A percentile compares a stretch with the other conserved stretches of the same genome.
Evolutionary conservation across 805 yeast genomes (phyloP).

Genomic region (Suhomyces tanzawaensis): DNA sequence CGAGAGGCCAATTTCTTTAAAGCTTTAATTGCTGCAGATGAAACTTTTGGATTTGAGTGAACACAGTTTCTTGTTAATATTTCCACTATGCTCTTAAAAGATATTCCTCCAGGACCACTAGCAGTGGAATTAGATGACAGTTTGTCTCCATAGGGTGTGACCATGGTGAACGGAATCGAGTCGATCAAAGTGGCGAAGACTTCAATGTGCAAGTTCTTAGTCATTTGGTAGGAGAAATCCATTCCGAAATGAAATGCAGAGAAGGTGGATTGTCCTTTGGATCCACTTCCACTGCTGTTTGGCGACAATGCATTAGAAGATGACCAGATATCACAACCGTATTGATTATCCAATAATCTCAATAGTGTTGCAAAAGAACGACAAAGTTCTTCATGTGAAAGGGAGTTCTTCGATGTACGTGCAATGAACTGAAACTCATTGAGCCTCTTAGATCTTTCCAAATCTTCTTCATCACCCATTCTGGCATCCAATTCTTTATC

Average conservation of each 20-base stretch:
- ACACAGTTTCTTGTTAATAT: constrained; percentile 72
- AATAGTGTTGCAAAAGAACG: constrained; percentile 53
- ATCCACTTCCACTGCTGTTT: constrained; percentile 15
- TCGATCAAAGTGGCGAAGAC: constrained; percentile 70
- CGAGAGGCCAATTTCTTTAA: constrained; percentile 64
- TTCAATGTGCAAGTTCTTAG: constrained; percentile 47
- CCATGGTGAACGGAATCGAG: constrained; percentile 64
- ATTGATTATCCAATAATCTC: constrained; percentile 55
- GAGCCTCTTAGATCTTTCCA: constrained; percentile 3
- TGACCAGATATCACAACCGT: constrained; percentile 41
- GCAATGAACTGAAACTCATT: constrained; percentile 43
- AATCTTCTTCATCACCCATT: not conserved
- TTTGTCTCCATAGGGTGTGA: constrained; percentile 37
- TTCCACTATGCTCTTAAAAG: constrained; percentile 68
- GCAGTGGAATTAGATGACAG: constrained; percentile 28
- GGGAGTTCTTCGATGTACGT: constrained; percentile 43
- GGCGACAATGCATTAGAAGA: constrained; percentile 7
- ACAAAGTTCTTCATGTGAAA: constrained; percentile 70
- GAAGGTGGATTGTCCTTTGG: constrained; percentile 31
- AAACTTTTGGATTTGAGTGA: constrained; percentile 61
- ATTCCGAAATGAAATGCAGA: constrained; percentile 38
- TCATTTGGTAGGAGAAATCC: constrained; percentile 32
- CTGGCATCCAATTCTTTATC: constrained; percentile 35
- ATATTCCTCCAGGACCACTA: constrained; percentile 30
- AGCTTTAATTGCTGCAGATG: constrained; percentile 61